Base-by-base conservation (phyloP, 2,329 filamentous ascomycete species). In the Boeremia exigua region DNA sequence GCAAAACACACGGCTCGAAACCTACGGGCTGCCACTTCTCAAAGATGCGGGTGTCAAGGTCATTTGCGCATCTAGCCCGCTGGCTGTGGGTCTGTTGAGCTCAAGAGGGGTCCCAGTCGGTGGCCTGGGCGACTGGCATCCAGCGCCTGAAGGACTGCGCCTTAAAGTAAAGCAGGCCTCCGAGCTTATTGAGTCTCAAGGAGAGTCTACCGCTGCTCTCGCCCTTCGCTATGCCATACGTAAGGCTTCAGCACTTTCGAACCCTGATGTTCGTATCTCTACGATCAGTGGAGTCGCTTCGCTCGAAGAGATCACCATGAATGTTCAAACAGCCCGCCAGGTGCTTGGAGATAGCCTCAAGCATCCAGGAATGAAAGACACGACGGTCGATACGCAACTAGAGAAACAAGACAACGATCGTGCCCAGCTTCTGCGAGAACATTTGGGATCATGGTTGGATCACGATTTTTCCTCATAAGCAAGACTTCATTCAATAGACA, bases 221-320 rank as follows among this genome's bases (percentile, higher is more conserved):
- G 45, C 45, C 8, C 45, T 48, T 25, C 45, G 45, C 6, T 48
- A 38, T 38, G 45, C 45, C 23, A 39, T 48, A 39, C 45, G 45
- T 11, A 39, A 48, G 25, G 45, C 45, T 32, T 15, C 25, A 9
- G 11, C 25, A 3, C 45, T 48, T 25, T 48, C 45, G 7, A 23
- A 15, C 34, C 34, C 45, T 2, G 34, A 39, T 27, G 10, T 48
- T 7, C 34, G 39, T 7, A 37, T 48, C 34, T 48, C 45, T n/a
- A 48, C 45, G 6, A 48, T 48, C 27, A 39, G 27, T 32, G 45
- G 45, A 3, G 34, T 48, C 10, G 34, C 45, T 12, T 48, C 45
- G 15, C 17, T 48, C 10, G 45, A 39, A 19, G 45, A 48, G 6
- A 48, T 48, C 15, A 15, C 17, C 2, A 32, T 32, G 34, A 48